phyloP scores from a whole-genome alignment of 2,329 filamentous ascomycete species.

The Tolypocladium pustulatum region DNA sequence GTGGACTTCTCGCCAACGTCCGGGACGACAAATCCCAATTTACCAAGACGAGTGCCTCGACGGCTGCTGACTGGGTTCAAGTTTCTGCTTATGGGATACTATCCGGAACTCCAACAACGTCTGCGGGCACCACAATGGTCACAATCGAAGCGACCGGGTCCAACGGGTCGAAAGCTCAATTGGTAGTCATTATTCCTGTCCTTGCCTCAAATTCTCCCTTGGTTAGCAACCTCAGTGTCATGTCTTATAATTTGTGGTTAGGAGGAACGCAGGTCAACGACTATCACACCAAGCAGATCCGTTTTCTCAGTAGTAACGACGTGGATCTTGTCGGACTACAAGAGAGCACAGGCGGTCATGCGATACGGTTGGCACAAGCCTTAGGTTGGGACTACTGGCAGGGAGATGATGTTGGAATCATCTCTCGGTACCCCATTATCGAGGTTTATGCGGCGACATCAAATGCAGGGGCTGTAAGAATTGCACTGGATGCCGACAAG shows the following conservation, averaged over 20 bases:
- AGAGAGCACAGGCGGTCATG: conserved; percentile 20
- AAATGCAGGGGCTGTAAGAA: conserved; percentile 18
- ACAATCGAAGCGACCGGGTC: conserved; percentile 14
- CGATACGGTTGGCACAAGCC: conserved; percentile 20
- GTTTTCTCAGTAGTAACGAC: conserved; percentile 18
- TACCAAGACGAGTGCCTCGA: conserved; percentile 8
- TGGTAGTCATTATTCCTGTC: conserved; percentile 20
- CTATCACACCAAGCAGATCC: conserved; percentile 28
- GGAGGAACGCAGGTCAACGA: conserved; percentile 24
- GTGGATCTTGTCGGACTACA: conserved; percentile 27
- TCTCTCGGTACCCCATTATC: conserved; percentile 27
- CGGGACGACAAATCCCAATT: conserved; percentile 10
- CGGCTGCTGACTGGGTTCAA: conserved; percentile 16
- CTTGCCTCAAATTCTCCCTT: conserved; percentile 10
- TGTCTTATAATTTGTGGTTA: conserved; percentile 27
- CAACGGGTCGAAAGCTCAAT: conserved; percentile 8
- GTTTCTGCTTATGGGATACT: conserved; percentile 18
- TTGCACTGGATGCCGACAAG: conserved; percentile 19
- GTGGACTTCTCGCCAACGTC: conserved; percentile 17
- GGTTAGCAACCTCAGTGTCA: conserved; percentile 18
- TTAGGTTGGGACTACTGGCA: conserved; percentile 27
- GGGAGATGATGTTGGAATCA: conserved; percentile 18
- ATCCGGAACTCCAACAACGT: conserved; percentile 17
- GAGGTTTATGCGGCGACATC: conserved; percentile 13
- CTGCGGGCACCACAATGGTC: conserved; percentile 1